Conservation (phyloP, 805 yeast species). For the Yarrowia phangngaensis region DNA sequence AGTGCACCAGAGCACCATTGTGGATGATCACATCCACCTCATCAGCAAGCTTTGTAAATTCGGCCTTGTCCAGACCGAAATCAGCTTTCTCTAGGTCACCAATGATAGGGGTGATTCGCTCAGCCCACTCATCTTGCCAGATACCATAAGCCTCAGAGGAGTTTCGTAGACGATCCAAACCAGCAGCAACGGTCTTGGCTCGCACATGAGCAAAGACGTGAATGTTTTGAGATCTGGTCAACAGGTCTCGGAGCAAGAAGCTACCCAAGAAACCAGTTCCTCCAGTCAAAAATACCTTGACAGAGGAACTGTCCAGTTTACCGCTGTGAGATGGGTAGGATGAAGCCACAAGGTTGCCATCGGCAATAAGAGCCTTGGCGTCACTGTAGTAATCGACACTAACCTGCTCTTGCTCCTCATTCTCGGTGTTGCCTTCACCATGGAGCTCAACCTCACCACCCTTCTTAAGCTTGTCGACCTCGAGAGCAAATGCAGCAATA, state of each 20-base stretch:
- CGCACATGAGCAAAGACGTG: conserved; percentile 82
- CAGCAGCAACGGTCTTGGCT: conserved; percentile 65
- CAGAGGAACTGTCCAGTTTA: conserved; percentile 40
- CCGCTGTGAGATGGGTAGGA: conserved; percentile 46
- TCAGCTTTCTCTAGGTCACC: conserved; percentile 75
- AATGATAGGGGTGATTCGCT: conserved; percentile 63
- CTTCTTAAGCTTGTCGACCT: conserved; percentile 55
- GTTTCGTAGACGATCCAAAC: conserved; percentile 67
- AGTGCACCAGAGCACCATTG: conserved; percentile 97
- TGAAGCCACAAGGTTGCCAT: conserved; percentile 40
- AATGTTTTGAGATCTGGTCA: conserved; percentile 53
- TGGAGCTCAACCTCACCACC: conserved; percentile 43
- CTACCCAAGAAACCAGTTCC: conserved; percentile 96
- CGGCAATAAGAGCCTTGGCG: conserved; percentile 53
- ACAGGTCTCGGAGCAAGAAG: conserved; percentile 72
- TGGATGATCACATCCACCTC: conserved; percentile 80
- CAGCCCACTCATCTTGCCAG: conserved; percentile 61
- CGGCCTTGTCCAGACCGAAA: conserved; percentile 59
- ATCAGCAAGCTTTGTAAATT: conserved; percentile 57
- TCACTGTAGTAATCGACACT: conserved; percentile 62
- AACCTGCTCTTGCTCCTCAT: conserved; percentile 36
- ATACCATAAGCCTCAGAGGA: conserved; percentile 80
- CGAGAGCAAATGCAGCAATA: conserved; percentile 68
- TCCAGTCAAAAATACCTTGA: conserved; percentile 85
- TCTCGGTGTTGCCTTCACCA: conserved; percentile 35